Evolutionary conservation across 2,329 filamentous ascomycete species (phyloP), one percentile per base, ranked within the genome.

Genomic region (Ophiostoma piceae): DNA sequence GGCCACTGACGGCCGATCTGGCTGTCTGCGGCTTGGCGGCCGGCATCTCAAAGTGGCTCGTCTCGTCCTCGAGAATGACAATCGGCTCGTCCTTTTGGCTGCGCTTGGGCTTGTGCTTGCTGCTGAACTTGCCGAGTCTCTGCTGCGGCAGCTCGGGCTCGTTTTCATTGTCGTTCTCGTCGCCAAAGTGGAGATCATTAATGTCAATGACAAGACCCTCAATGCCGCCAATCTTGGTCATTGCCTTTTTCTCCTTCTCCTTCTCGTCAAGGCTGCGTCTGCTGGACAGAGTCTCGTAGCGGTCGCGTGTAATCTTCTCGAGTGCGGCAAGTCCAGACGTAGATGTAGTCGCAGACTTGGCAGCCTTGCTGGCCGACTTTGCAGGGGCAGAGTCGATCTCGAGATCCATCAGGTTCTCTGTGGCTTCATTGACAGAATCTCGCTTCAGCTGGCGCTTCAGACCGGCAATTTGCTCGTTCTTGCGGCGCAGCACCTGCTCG

Each of bases 391-490:
- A 29, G 7, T 60, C 41, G 0, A 22, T 3, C 7, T 67, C 37
- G 14, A 43, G 66, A 54, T 35, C 29, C 26, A 54, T 29, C 1
- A 35, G 16, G 39, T 67, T 26, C 6, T 54, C 37, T 32, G 57
- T 62, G 12, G 57, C 57, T 4, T 26, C 14, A 19, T 32, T 62
- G 9, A 32, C 11, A 16, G 57, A 37, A 29, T 11, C n/a, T 26
- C 22, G n/a, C 67, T 51, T 66, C 39, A 14, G 26, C 35, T 47
- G 65, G 12, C 26, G 37, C 39, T 66, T 47, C 8, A 89, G 80
- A 62, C 84, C 81, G 9, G 82, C 78, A 71, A 88, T 86, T 76
- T 86, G 86, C 54, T 81, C 79, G 71, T 88, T 85, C 69, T 86
- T 85, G 72, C 83, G 83, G 68, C 84, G 81, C 64, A 88, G 73